phyloP scores from a whole-genome alignment of 164 flowering plant species.

The Paratinospora sagittata region DNA sequence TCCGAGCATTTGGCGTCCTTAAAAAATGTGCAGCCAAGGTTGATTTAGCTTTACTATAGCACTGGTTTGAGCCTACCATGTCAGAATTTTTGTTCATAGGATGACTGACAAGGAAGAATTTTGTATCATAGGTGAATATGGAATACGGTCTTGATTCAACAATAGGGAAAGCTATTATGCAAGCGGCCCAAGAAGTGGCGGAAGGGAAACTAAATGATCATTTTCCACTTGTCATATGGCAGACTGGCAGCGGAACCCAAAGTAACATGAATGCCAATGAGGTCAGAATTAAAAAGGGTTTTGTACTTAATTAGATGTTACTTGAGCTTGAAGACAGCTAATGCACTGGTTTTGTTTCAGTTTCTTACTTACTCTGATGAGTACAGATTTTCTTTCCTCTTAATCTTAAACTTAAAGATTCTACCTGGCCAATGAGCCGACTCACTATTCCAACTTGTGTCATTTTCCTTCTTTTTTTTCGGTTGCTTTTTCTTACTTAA shows the following conservation, averaged over 20 bases:
- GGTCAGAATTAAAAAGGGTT: slow-evolving; percentile 33
- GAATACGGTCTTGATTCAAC: slow-evolving; percentile 95
- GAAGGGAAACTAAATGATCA: slow-evolving; percentile 93
- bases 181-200: slow-evolving; percentile 95
- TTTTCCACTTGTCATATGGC: slow-evolving; percentile 99
- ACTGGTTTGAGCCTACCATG: background rate
- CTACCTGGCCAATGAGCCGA: background rate
- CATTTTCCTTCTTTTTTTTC: background rate
- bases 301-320: background rate
- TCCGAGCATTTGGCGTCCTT: slow-evolving; percentile 91
- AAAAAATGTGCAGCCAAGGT: slow-evolving; percentile 99
- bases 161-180: slow-evolving; percentile 94
- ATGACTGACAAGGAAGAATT: background rate
- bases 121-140: slow-evolving; percentile 73
- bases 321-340: background rate
- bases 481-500: no score
- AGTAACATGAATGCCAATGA: slow-evolving; percentile 99
- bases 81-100: background rate
- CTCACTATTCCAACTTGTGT: background rate
- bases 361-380: background rate
- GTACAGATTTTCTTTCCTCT: background rate
- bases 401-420: background rate
- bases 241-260: slow-evolving; percentile 98
- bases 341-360: background rate
- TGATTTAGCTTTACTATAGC: background rate